These are phyloP conservation scores for Hyaloscypha bicolor DNA, from an alignment of 495 filamentous ascomycete species.

Conservation along the genomic window DNA sequence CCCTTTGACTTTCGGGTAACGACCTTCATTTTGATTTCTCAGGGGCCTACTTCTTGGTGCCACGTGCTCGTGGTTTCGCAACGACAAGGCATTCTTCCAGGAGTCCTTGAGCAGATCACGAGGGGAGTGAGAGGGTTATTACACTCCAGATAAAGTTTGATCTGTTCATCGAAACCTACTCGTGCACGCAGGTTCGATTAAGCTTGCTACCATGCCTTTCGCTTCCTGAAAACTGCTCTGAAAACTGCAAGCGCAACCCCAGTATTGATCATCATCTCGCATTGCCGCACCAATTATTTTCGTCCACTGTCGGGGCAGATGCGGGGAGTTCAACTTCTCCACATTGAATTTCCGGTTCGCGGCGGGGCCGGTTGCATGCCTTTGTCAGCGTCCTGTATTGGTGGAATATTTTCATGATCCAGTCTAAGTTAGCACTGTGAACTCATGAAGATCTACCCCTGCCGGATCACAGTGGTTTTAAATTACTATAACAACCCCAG, in stretches of 20 bases:
- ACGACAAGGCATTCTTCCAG: too few species aligned
- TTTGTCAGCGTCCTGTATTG: slow-evolving; percentile 5
- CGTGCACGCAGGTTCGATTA: too few species aligned
- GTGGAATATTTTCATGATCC: slow-evolving; percentile 15
- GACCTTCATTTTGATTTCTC: too few species aligned
- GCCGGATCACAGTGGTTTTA: neutral
- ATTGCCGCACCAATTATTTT: slow-evolving; percentile 6
- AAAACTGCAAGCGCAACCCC: neutral
- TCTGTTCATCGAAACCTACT: too few species aligned
- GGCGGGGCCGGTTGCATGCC: slow-evolving; percentile 1
- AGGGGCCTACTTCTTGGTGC: too few species aligned
- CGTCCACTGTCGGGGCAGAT: neutral
- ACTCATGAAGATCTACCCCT: neutral
- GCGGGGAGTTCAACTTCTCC: neutral
- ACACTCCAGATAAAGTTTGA: too few species aligned
- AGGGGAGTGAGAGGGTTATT: too few species aligned
- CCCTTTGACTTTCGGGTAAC: neutral
- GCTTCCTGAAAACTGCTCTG: neutral
- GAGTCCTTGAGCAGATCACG: too few species aligned
- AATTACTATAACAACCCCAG: neutral
- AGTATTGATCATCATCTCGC: neutral
- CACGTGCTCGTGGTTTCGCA: too few species aligned
- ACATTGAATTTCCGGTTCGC: neutral
- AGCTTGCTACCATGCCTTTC: too few species aligned
- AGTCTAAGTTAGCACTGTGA: neutral